phyloP scores from a whole-genome alignment of 768 basidiomycete species.

The Termitomyces sp. region DNA sequence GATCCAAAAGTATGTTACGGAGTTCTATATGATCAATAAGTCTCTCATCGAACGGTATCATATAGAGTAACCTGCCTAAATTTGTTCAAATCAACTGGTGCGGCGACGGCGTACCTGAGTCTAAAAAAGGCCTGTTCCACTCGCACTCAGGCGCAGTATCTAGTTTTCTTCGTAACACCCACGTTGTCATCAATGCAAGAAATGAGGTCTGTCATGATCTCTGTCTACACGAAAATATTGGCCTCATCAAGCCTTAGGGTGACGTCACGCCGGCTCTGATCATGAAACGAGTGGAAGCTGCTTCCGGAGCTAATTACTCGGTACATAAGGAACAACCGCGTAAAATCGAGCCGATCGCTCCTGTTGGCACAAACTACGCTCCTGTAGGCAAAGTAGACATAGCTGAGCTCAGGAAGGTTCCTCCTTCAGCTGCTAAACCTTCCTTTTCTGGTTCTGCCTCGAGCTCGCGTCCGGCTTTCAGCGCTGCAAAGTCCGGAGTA shows the following conservation, averaged over 20 bases:
- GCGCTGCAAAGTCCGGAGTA: slow-evolving; percentile 32
- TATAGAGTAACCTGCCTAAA: slow-evolving; percentile 78
- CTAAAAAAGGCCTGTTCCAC: slow-evolving; percentile 90
- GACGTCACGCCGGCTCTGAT: slow-evolving; percentile 81
- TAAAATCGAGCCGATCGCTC: slow-evolving; percentile 74
- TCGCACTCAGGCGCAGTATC: slow-evolving; percentile 81
- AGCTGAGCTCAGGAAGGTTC: slow-evolving; percentile 46
- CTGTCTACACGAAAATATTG: background rate
- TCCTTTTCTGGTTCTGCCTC: slow-evolving; percentile 39
- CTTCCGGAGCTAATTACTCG: slow-evolving; percentile 89
- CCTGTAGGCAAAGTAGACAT: slow-evolving; percentile 79
- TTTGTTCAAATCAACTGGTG: slow-evolving; percentile 98
- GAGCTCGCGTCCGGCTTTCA: slow-evolving; percentile 47
- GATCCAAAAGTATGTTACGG: slow-evolving; percentile 73
- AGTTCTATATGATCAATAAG: background rate
- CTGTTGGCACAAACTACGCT: slow-evolving; percentile 73
- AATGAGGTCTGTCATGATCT: slow-evolving; percentile 62
- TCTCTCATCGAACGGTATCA: slow-evolving; percentile 1
- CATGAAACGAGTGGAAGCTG: slow-evolving; percentile 83
- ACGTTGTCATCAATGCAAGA: slow-evolving; percentile 83
- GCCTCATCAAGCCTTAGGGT: slow-evolving; percentile 29
- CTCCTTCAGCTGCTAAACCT: slow-evolving; percentile 34
- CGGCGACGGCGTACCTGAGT: slow-evolving; percentile 92
- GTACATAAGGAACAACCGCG: slow-evolving; percentile 75
- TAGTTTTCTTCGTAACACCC: slow-evolving; percentile 76